Evolutionary conservation across 805 yeast species (phyloP).

Genomic region (Maudiozyma barnettii): DNA sequence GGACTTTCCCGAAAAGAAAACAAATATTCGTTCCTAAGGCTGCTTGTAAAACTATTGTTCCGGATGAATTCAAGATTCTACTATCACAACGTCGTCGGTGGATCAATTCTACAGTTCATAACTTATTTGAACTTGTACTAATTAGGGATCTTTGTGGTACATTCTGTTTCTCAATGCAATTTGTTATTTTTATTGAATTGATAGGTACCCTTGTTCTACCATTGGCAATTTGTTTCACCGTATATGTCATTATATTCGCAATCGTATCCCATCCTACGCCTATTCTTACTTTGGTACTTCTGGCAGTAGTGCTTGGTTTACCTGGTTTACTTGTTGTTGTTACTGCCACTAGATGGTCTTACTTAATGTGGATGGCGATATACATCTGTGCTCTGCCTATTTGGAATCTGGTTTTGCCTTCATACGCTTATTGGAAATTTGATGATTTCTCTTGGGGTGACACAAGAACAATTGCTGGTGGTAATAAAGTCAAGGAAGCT

Average conservation of each 20-base stretch:
- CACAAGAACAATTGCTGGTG: slow-evolving; percentile 70
- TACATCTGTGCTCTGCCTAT: slow-evolving; percentile 79
- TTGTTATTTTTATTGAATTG: slow-evolving; percentile 73
- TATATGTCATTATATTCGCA: slow-evolving; percentile 67
- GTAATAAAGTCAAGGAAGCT: slow-evolving; percentile 44
- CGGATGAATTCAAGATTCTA: slow-evolving; percentile 66
- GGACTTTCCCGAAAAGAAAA: slow-evolving; percentile 81
- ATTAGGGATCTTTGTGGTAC: slow-evolving; percentile 89
- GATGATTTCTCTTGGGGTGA: slow-evolving; percentile 97
- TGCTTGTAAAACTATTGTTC: slow-evolving; percentile 87
- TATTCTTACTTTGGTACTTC: slow-evolving; percentile 58
- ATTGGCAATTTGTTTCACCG: slow-evolving; percentile 73
- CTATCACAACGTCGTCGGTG: slow-evolving; percentile 92
- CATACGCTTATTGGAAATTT: slow-evolving; percentile 87
- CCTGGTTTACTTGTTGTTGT: slow-evolving; percentile 77
- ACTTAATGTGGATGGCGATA: slow-evolving; percentile 68
- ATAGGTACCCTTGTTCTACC: slow-evolving; percentile 85
- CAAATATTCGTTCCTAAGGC: slow-evolving; percentile 85
- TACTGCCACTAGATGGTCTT: slow-evolving; percentile 66
- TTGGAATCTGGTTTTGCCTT: slow-evolving; percentile 85
- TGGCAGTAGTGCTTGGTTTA: slow-evolving; percentile 72
- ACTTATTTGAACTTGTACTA: slow-evolving; percentile 74
- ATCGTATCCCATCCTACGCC: slow-evolving; percentile 71
- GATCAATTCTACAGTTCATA: slow-evolving; percentile 93
- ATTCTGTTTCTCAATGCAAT: slow-evolving; percentile 91